A percentile compares a stretch with the other conserved stretches of the same genome.
These are phyloP conservation scores for Trichosporon sp. DNA, from an alignment of 1,284 basidiomycete species.

Conservation along the genomic window DNA sequence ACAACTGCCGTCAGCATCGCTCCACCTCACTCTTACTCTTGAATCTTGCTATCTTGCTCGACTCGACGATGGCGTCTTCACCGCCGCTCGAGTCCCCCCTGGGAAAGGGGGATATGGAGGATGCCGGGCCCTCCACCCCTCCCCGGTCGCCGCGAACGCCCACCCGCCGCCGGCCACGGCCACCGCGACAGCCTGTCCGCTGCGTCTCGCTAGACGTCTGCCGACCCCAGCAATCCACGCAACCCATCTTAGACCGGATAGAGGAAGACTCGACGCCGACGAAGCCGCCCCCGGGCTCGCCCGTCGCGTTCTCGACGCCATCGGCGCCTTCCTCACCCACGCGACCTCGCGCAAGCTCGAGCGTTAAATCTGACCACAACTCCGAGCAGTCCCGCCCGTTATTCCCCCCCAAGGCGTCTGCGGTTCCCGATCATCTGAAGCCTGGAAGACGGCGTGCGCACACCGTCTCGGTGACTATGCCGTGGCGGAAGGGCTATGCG, in stretches of 20 bases:
- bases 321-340: neutral
- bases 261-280: neutral
- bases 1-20: neutral
- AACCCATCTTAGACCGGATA: neutral
- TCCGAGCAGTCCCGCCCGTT: neutral
- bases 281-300: neutral
- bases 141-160: neutral
- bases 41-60: neutral
- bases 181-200: neutral
- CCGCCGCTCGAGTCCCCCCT: neutral
- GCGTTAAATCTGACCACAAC: neutral
- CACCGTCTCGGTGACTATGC: slow-evolving; percentile 31
- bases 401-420: neutral
- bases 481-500: slow-evolving; percentile 10
- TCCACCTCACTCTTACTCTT: neutral
- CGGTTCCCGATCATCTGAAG: neutral
- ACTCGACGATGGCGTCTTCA: neutral
- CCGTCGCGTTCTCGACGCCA: neutral
- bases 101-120: neutral
- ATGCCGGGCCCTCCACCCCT: neutral
- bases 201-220: neutral
- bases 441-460: slow-evolving; percentile 24
- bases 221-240: neutral
- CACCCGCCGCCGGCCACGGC: neutral
- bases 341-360: neutral